phyloP scores from a whole-genome alignment of 73 alveolate species.

The Blepharisma japonicum region DNA sequence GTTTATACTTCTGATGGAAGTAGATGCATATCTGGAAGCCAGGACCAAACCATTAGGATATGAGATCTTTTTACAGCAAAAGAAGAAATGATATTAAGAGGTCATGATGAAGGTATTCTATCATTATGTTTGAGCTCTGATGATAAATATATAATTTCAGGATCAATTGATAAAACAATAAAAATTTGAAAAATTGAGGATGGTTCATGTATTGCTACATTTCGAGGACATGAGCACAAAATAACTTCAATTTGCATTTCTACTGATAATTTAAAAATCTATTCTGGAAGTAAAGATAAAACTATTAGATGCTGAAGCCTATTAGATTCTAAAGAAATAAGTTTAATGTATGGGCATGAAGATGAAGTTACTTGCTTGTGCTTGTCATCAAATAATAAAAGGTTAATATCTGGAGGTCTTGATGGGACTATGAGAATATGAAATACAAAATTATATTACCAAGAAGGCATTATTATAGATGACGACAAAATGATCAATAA shows the following conservation, averaged over 20 bases:
- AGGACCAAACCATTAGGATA: not conserved
- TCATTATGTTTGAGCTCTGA: not conserved
- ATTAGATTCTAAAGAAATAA: not conserved
- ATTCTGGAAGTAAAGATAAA: conserved; percentile 19
- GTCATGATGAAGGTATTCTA: not conserved
- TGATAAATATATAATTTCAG: not conserved
- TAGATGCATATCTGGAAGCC: conserved; percentile 21
- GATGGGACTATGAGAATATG: conserved; percentile 23
- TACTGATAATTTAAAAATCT: not conserved
- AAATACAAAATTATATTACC: not conserved
- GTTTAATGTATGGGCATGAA: not conserved
- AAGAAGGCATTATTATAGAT: not conserved
- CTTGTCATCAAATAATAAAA: not conserved
- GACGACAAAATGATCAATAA: not conserved
- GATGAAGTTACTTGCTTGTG: not conserved
- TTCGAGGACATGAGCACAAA: not conserved
- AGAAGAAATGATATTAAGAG: not conserved
- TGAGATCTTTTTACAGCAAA: not conserved
- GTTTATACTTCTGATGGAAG: not conserved
- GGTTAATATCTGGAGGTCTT: not conserved
- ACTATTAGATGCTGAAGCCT: not conserved
- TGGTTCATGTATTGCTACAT: not conserved
- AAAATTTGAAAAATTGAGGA: not conserved
- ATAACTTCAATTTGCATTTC: not conserved
- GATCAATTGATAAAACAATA: conserved; percentile 12